phyloP scores from a whole-genome alignment of 495 filamentous ascomycete species.

The Neurospora sp. region DNA sequence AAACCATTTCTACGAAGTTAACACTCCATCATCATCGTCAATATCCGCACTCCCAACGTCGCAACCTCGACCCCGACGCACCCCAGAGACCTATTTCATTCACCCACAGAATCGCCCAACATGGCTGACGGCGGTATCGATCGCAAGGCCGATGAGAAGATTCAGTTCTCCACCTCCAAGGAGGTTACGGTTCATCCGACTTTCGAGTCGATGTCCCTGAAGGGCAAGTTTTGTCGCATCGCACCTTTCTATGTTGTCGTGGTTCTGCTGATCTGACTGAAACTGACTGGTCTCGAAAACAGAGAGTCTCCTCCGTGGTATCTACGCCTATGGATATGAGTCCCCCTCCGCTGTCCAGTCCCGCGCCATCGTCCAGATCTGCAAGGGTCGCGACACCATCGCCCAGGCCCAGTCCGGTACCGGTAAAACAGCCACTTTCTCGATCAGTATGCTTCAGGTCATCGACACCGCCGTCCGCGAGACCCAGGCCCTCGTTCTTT shows the following conservation, averaged over 20 bases:
- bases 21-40: not conserved
- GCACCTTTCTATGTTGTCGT: not conserved
- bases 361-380: conserved; percentile 95
- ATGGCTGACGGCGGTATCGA: conserved; percentile 89
- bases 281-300: not conserved
- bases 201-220: conserved; percentile 54
- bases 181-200: conserved; percentile 79
- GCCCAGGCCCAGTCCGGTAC: conserved; percentile 99
- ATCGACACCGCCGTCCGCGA: conserved; percentile 88
- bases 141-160: conserved; percentile 85
- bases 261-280: not conserved
- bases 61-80: not conserved
- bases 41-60: conserved; percentile 2
- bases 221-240: conserved; percentile 35
- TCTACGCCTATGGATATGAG: conserved; percentile 98
- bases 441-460: conserved; percentile 95
- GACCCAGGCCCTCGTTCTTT: conserved; percentile 92
- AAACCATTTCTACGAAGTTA: not conserved
- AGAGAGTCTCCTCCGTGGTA: conserved; percentile 90
- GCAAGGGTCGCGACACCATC: conserved; percentile 97
- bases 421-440: conserved; percentile 99
- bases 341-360: conserved; percentile 95
- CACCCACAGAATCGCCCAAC: not conserved
- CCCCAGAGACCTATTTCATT: conserved; percentile 19
- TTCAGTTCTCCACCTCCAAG: conserved; percentile 96